Conservation (phyloP, 2,329 filamentous ascomycete genomes). For the Cercospora zeina region DNA sequence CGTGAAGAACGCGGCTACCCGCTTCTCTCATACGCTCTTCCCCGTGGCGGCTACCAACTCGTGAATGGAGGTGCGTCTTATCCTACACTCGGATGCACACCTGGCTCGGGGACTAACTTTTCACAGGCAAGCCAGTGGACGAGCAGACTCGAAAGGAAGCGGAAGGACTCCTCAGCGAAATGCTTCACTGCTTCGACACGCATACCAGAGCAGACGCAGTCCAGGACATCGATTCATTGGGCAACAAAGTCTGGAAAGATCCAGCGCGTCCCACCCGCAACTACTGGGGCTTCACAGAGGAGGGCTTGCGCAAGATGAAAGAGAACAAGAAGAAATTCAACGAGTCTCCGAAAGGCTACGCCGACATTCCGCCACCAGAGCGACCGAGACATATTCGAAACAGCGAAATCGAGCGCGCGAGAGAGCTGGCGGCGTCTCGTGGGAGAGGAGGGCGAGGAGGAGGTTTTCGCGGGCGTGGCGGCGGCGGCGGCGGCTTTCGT, state of each 20-base stretch:
- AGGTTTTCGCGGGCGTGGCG: conserved; percentile 14
- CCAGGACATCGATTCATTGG: conserved; percentile 37
- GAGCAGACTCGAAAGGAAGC: conserved; percentile 31
- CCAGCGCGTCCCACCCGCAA: conserved; percentile 37
- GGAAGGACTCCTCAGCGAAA: conserved; percentile 29
- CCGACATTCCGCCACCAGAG: conserved; percentile 22
- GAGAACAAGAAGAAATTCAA: conserved; percentile 25
- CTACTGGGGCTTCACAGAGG: conserved; percentile 37
- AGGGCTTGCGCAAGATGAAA: conserved; percentile 31
- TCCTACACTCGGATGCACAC: neutral
- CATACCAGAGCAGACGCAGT: conserved; percentile 35
- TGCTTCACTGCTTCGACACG: conserved; percentile 34
- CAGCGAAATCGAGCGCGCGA: conserved; percentile 29
- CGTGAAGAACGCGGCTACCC: conserved; percentile 36
- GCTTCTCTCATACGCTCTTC: conserved; percentile 33
- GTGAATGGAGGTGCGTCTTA: conserved; percentile 27
- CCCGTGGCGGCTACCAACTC: conserved; percentile 33
- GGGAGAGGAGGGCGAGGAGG: conserved; percentile 18
- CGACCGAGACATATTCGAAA: conserved; percentile 22
- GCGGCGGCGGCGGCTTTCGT: conserved; percentile 22
- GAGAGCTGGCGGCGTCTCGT: conserved; percentile 26
- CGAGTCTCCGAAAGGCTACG: conserved; percentile 29
- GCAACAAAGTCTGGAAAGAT: conserved; percentile 39
- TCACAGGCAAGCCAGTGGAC: conserved; percentile 27
- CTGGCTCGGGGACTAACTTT: neutral